phyloP scores from a whole-genome alignment of 1,284 basidiomycete genomes.

The Meripilus lineatus region DNA sequence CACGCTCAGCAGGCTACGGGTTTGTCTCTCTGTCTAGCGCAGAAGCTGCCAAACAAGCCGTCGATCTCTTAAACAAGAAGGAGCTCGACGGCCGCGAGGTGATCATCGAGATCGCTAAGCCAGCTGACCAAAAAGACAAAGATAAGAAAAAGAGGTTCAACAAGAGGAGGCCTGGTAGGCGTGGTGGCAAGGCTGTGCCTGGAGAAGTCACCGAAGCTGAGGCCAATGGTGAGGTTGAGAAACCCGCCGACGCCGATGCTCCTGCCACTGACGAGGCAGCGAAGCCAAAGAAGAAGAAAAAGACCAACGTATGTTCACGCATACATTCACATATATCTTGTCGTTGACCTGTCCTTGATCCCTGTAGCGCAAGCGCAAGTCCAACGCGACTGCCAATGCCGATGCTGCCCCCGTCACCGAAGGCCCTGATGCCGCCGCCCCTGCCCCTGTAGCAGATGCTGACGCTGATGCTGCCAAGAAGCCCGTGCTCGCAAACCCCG shows the following conservation, averaged over 20 bases:
- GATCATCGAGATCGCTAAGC: conserved; percentile 88
- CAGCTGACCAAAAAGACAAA: conserved; percentile 79
- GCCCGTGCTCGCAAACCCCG: conserved; percentile 58
- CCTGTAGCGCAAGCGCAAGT: conserved; percentile 51
- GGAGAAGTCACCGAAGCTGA: conserved; percentile 84
- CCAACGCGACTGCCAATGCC: conserved; percentile 38
- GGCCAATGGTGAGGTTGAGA: conserved; percentile 68
- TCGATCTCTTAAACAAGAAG: conserved; percentile 80
- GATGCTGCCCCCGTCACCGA: conserved; percentile 32
- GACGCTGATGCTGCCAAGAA: conserved; percentile 41
- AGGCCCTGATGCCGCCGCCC: conserved; percentile 24
- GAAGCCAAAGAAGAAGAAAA: conserved; percentile 83
- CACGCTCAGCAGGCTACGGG: conserved; percentile 85
- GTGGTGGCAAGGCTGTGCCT: conserved; percentile 76
- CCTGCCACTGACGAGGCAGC: conserved; percentile 49
- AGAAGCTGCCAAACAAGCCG: conserved; percentile 83
- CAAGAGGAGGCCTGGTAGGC: conserved; percentile 75
- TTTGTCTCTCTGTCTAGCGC: conserved; percentile 81
- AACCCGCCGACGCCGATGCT: conserved; percentile 41
- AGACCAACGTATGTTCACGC: conserved; percentile 45
- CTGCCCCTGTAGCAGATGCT: conserved; percentile 34
- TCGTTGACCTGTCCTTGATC: conserved; percentile 8
- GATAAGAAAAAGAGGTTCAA: conserved; percentile 71
- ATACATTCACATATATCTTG: conserved; percentile 11
- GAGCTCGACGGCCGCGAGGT: conserved; percentile 86